Evolutionary conservation across 2,329 filamentous ascomycete genomes (phyloP).

Genomic region (Colletotrichum sp.): DNA sequence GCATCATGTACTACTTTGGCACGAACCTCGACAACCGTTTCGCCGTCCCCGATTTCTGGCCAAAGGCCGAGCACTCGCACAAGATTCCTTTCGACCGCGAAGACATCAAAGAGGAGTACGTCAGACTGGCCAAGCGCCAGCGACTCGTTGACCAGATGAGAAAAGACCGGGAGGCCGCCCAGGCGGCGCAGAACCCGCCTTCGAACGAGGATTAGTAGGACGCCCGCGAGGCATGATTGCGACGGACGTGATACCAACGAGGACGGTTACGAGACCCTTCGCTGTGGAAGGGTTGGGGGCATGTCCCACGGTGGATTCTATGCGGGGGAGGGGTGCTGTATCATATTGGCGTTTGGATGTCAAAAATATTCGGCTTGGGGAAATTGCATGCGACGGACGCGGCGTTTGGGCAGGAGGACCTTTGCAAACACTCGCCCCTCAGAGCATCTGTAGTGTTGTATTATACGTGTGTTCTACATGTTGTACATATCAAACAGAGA

Average conservation of each 20-base stretch:
- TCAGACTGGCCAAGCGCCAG: slow-evolving; percentile 67
- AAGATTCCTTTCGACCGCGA: slow-evolving; percentile 78
- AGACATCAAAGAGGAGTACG: slow-evolving; percentile 82
- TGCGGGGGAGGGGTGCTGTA: not conserved
- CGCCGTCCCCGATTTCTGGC: slow-evolving; percentile 91
- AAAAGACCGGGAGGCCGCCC: slow-evolving; percentile 41
- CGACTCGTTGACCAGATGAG: slow-evolving; percentile 79
- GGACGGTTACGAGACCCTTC: not conserved
- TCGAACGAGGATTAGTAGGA: slow-evolving; percentile 27
- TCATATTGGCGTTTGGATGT: slow-evolving; percentile 17
- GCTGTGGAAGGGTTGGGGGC: not conserved
- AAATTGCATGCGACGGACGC: not conserved
- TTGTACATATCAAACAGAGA: slow-evolving; percentile 8
- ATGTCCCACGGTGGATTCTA: not conserved
- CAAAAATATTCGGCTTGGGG: slow-evolving; percentile 14
- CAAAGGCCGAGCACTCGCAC: slow-evolving; percentile 78
- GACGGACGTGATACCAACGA: not conserved
- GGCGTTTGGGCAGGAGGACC: slow-evolving; percentile 5
- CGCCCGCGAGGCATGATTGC: not conserved
- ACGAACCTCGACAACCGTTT: slow-evolving; percentile 96
- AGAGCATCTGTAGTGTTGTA: slow-evolving; percentile 8
- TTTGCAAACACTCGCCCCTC: slow-evolving; percentile 12
- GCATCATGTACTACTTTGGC: slow-evolving; percentile 99
- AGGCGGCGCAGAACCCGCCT: slow-evolving; percentile 29
- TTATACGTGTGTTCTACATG: slow-evolving; percentile 7